Conservation (phyloP, 192 early-diverging fungal species). For the Entrophospora sp. region DNA sequence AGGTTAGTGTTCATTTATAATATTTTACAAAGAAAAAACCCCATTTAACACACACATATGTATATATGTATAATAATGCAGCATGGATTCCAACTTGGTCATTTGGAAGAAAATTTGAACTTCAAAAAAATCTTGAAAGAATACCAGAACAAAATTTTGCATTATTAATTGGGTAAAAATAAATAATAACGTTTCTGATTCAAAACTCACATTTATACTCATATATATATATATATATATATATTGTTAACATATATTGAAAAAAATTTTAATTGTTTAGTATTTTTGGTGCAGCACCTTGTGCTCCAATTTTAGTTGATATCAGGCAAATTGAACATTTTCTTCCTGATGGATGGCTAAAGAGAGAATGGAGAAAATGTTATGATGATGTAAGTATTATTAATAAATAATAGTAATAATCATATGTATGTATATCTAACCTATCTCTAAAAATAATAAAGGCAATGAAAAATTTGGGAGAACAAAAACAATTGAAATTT, state of each 20-base stretch:
- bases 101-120: constrained; percentile 63
- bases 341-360: constrained; percentile 2
- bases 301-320: constrained; percentile 41
- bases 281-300: constrained; percentile 41
- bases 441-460: not conserved
- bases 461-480: constrained; percentile 1
- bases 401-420: not conserved
- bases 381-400: not conserved
- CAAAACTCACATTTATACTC: too few relatives aligned
- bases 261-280: constrained; percentile 3
- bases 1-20: constrained; percentile 28
- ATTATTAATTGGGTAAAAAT: constrained; percentile 50
- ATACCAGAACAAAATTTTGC: constrained; percentile 61
- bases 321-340: constrained; percentile 35
- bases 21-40: too few relatives aligned
- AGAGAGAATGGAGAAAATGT: not conserved
- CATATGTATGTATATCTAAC: not conserved
- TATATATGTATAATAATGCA: not conserved
- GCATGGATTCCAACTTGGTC: constrained; percentile 74
- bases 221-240: not conserved
- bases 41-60: too few relatives aligned
- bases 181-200: too few relatives aligned
- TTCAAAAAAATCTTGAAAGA: constrained; percentile 49
- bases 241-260: too few relatives aligned
- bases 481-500: not conserved